Percentiles rank a stretch among this genome's conserved stretches.
Conservation (phyloP, 2,329 filamentous ascomycete species). For the Colletotrichum viniferum region DNA sequence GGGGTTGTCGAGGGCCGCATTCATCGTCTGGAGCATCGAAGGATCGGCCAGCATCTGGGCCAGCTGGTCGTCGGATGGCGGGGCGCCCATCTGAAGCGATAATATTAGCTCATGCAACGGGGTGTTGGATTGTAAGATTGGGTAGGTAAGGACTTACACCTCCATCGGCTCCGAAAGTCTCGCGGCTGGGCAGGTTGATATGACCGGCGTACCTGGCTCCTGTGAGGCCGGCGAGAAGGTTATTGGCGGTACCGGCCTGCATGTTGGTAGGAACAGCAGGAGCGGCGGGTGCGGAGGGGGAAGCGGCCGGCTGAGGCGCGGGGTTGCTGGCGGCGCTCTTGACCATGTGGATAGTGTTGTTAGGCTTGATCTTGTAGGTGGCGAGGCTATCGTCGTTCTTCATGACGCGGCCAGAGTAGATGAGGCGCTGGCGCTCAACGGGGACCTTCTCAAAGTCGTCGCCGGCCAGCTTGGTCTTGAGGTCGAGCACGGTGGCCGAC, state of each 20-base stretch:
- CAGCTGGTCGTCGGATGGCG: constrained; percentile 79
- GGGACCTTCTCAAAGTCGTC: constrained; percentile 86
- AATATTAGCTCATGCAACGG: constrained; percentile 24
- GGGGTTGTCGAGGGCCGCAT: constrained; percentile 96
- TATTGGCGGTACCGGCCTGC: constrained; percentile 82
- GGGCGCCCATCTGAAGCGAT: constrained; percentile 79
- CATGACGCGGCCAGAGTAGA: constrained; percentile 96
- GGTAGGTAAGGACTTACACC: constrained; percentile 67
- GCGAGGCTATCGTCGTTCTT: constrained; percentile 90
- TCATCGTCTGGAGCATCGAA: constrained; percentile 84
- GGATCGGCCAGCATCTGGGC: constrained; percentile 88
- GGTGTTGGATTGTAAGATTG: not conserved
- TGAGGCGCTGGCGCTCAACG: constrained; percentile 87
- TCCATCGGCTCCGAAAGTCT: constrained; percentile 92
- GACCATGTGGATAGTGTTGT: constrained; percentile 95
- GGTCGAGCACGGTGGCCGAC: constrained; percentile 77
- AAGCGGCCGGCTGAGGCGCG: constrained; percentile 43
- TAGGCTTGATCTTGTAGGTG: constrained; percentile 92
- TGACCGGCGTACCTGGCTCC: constrained; percentile 94
- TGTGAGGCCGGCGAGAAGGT: constrained; percentile 87
- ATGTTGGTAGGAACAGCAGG: constrained; percentile 76
- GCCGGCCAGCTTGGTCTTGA: constrained; percentile 87
- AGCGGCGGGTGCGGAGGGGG: constrained; percentile 50
- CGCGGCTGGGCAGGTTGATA: constrained; percentile 83
- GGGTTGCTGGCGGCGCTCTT: constrained; percentile 93